Percentiles rank a stretch among this genome's conserved stretches.
phyloP scores from a whole-genome alignment of 805 yeast genomes.

The Yarrowia divulgata region DNA sequence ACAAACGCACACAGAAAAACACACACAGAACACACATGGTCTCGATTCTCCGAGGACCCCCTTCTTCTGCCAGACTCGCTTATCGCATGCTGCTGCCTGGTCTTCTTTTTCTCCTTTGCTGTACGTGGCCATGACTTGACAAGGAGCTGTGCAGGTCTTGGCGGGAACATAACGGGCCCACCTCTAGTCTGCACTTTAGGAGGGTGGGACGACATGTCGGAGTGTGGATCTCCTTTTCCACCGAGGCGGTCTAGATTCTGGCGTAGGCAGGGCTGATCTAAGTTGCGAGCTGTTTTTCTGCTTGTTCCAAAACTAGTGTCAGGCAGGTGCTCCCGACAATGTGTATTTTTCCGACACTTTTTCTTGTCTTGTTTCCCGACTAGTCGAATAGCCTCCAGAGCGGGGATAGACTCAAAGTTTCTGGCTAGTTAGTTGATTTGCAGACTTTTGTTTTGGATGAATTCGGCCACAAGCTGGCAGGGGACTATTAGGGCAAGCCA shows the following conservation, averaged over 20 bases:
- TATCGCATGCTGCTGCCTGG: slow-evolving; percentile 16
- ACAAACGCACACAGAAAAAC: no score
- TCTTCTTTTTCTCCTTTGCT: slow-evolving; percentile 12
- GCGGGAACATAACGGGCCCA: slow-evolving; percentile 6
- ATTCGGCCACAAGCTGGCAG: slow-evolving; percentile 9
- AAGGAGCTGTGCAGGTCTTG: slow-evolving; percentile 19
- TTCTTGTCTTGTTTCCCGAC: background rate
- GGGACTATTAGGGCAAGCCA: background rate
- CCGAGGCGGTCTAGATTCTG: no score
- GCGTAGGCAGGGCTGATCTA: no score
- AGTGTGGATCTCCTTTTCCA: no score
- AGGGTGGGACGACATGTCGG: background rate
- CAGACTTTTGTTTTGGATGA: slow-evolving; percentile 12
- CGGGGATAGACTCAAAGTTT: slow-evolving; percentile 16
- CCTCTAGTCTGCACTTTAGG: background rate
- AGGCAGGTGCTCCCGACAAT: background rate
- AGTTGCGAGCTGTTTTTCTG: no score
- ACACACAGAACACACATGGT: no score
- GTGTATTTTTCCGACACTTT: background rate
- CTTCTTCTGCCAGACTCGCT: slow-evolving; percentile 4
- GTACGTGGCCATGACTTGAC: slow-evolving; percentile 39
- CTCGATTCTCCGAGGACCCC: background rate
- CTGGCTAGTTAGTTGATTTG: background rate
- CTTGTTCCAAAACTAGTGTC: background rate
- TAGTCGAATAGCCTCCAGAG: background rate